These are phyloP conservation scores for Leptosphaerulina australis DNA, from an alignment of 2,329 filamentous ascomycete genomes.

Conservation along the genomic window DNA sequence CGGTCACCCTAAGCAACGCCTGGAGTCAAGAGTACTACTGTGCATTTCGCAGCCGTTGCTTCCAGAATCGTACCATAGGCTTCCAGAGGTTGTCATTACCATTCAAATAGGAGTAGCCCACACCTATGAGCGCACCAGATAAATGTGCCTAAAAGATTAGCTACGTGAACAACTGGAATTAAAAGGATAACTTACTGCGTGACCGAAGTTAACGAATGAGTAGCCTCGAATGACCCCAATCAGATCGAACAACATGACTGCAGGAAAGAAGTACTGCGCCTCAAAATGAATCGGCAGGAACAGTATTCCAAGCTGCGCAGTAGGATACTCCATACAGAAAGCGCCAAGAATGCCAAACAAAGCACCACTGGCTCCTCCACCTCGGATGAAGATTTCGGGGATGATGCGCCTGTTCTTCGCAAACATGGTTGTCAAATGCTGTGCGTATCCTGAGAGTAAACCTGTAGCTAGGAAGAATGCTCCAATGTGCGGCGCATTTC, in stretches of 20 bases:
- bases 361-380: constrained; percentile 45
- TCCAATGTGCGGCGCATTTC: constrained; percentile 36
- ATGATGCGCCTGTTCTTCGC: constrained; percentile 23
- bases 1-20: not conserved
- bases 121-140: constrained; percentile 36
- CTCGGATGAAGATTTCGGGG: constrained; percentile 34
- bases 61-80: constrained; percentile 42
- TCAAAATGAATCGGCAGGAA: constrained; percentile 42
- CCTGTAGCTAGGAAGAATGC: constrained; percentile 42
- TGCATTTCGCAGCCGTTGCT: constrained; percentile 25
- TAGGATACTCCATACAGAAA: constrained; percentile 44
- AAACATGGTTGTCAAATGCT: constrained; percentile 39
- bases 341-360: constrained; percentile 39
- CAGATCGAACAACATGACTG: constrained; percentile 44
- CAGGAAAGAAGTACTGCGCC: constrained; percentile 39
- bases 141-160: constrained; percentile 43
- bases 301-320: constrained; percentile 37
- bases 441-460: constrained; percentile 38
- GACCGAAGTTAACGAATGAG: constrained; percentile 38
- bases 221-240: constrained; percentile 40
- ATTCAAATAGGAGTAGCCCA: constrained; percentile 43
- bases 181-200: constrained; percentile 37
- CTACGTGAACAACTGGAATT: not conserved
- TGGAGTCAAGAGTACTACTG: not conserved
- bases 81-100: constrained; percentile 44